Evolutionary conservation across 129 eudicot genomes (phyloP), one percentile per base, ranked within the genome.

Genomic region (Helichrysum umbraculigerum): DNA sequence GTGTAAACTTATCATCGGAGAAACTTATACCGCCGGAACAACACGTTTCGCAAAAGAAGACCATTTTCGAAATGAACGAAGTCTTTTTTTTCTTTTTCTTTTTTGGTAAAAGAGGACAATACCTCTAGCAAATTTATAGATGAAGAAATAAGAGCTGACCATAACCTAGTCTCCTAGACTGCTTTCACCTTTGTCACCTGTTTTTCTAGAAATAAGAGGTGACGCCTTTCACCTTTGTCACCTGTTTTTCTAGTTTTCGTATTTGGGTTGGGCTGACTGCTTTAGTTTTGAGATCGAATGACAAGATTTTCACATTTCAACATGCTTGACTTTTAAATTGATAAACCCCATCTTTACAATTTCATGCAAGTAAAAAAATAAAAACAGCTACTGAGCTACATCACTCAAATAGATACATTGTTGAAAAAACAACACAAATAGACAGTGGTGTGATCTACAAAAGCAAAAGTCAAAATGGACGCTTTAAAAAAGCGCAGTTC

Each of bases 301-400:
- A 61, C 66, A 11, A 10, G 33, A 61, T 19, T 10, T 62, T 62
- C 0, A 7, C 67, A 61, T 14, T 14, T 5, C 34, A 28, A 28
- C 35, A 14, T 62, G 22, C 71, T 66, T 66, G 19, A 28, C 51
- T 20, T 4, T 64, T 30, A 10, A 32, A 12, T 30, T 15, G 4
- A 64, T 10, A 66, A 66, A 66, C n/a, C n/a, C 14, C 71, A n/a
- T 66, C 61, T 44, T 70, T 28, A 20, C 59, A 42, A 42, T 28
- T 29, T 16, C 67, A 21, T 47, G 74, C 41, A 12, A 16, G 14
- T 16, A 0, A 16, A 70, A 47, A 47, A 70, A 69, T 44, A 70
- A 70, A 70, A 14, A 50, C 22, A 70, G 32, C 54, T n/a, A n/a
- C n/a, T n/a, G n/a, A n/a, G n/a, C n/a, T 70, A 70, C 75, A 70